Evolutionary conservation across 106 monocot genomes (phyloP).

Genomic region (Acorus calamus): DNA sequence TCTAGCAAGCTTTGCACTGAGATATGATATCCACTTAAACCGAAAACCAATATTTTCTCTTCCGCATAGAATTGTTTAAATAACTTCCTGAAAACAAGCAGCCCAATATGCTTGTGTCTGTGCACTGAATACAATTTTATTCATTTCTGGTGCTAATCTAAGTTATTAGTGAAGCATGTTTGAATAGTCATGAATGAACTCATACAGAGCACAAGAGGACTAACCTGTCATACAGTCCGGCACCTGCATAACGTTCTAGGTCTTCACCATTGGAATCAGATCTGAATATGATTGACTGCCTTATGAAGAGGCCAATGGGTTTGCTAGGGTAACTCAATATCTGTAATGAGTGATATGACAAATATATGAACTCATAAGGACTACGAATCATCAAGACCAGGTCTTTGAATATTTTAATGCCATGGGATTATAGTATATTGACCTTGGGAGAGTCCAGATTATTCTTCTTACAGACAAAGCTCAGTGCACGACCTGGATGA

Average conservation of each 20-base stretch:
- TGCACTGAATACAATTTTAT: no score
- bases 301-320: constrained; percentile 85
- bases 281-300: constrained; percentile 73
- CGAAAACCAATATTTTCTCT: no score
- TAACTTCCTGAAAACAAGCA: no score
- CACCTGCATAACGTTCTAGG: constrained; percentile 96
- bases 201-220: background rate
- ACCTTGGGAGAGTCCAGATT: constrained; percentile 71
- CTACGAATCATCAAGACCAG: background rate
- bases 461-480: constrained; percentile 73
- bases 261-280: constrained; percentile 98
- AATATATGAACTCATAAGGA: no score
- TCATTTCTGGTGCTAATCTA: no score
- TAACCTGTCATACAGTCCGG: constrained; percentile 92
- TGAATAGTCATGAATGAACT: no score
- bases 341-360: constrained; percentile 14
- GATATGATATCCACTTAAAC: no score
- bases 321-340: constrained; percentile 88
- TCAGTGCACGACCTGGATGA: constrained; percentile 91
- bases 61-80: no score
- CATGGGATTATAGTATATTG: constrained; percentile 1
- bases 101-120: no score
- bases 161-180: no score
- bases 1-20: no score
- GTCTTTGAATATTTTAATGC: background rate